These are phyloP conservation scores for Mucor circinelloides DNA, from an alignment of 371 early-diverging fungal species.

Conservation along the genomic window DNA sequence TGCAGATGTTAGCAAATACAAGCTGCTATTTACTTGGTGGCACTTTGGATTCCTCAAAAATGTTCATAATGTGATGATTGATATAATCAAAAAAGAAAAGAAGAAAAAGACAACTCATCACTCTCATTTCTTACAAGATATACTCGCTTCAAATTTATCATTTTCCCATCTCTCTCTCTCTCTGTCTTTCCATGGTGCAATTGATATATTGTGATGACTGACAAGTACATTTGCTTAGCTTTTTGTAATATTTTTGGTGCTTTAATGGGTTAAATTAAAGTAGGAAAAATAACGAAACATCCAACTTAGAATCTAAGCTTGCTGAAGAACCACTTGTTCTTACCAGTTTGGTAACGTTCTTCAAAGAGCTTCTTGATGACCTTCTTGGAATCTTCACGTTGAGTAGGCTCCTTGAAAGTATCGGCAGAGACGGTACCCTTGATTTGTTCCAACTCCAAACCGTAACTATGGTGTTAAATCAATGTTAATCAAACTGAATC, in stretches of 20 bases:
- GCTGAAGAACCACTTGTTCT: conserved; percentile 99
- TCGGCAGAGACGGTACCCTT: conserved; percentile 87
- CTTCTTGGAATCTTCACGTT: conserved; percentile 89
- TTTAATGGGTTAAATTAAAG: conserved; percentile 4
- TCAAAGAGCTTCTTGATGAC: conserved; percentile 93
- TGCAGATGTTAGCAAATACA: not conserved
- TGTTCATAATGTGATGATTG: not conserved
- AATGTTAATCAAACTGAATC: not conserved
- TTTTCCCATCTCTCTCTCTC: no score
- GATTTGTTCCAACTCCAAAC: conserved; percentile 83
- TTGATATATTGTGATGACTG: not conserved
- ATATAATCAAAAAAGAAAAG: not conserved
- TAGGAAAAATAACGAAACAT: conserved; percentile 5
- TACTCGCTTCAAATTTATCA: not conserved
- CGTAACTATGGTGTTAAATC: conserved; percentile 57
- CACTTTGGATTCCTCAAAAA: not conserved
- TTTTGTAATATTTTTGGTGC: not conserved
- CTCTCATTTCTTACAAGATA: not conserved
- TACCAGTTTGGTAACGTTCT: conserved; percentile 93
- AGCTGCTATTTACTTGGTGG: not conserved
- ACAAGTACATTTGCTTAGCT: not conserved
- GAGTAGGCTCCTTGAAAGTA: conserved; percentile 91
- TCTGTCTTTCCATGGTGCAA: not conserved
- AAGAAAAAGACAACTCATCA: not conserved
- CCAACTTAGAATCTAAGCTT: conserved; percentile 93